Percentiles rank a stretch among this genome's conserved stretches.
These are phyloP conservation scores for Cynanchum wilfordii DNA, from an alignment of 257 asterid genomes.

Conservation along the genomic window DNA sequence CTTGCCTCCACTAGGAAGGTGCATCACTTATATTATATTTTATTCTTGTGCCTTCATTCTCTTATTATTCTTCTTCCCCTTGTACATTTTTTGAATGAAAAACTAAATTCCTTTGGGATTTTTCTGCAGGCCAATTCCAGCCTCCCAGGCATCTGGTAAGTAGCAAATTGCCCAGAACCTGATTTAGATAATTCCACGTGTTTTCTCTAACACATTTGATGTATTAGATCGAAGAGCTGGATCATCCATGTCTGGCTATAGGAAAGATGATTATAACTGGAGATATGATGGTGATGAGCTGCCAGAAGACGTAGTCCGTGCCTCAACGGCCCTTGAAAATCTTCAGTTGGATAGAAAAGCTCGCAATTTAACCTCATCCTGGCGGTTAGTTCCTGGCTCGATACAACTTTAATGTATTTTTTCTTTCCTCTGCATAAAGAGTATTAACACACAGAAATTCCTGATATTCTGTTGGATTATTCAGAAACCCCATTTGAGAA, in stretches of 20 bases:
- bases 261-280: slow-evolving; percentile 90
- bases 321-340: slow-evolving; percentile 89
- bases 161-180: slow-evolving; percentile 16
- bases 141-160: slow-evolving; percentile 78
- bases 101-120: slow-evolving; percentile 23
- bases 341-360: slow-evolving; percentile 95
- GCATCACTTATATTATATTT: slow-evolving; percentile 13
- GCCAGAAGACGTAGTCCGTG: slow-evolving; percentile 68
- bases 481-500: too few relatives aligned
- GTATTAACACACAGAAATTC: not conserved
- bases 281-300: slow-evolving; percentile 72
- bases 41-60: not conserved
- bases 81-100: not conserved
- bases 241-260: slow-evolving; percentile 74
- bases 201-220: slow-evolving; percentile 10
- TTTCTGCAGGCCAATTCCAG: slow-evolving; percentile 67
- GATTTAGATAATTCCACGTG: not conserved
- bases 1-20: slow-evolving; percentile 96
- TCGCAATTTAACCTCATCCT: slow-evolving; percentile 69
- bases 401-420: not conserved
- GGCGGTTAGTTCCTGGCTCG: slow-evolving; percentile 57
- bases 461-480: not conserved
- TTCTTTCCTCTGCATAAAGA: not conserved
- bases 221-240: slow-evolving; percentile 81
- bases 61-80: slow-evolving; percentile 4